These are phyloP conservation scores for Polyporus tsugae DNA, from an alignment of 1,284 basidiomycete genomes.

Conservation along the genomic window DNA sequence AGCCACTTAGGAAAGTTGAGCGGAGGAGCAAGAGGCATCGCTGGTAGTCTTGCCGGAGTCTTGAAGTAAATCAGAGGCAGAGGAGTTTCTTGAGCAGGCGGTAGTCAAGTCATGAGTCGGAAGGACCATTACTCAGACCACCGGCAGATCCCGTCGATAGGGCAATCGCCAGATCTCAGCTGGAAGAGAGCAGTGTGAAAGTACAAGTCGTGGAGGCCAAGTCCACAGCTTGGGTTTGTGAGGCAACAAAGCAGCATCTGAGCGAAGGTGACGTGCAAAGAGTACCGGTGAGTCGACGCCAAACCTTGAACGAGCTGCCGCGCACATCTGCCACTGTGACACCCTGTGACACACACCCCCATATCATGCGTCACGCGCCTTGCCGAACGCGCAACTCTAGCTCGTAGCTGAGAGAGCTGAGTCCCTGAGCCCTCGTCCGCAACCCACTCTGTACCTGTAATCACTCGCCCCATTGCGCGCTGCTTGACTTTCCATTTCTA, in stretches of 20 bases:
- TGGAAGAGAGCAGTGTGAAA: background rate
- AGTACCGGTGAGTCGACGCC: too few relatives aligned
- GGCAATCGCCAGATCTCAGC: background rate
- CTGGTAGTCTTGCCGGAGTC: background rate
- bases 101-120: background rate
- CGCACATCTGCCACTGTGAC: background rate
- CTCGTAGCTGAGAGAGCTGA: too few relatives aligned
- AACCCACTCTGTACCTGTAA: background rate
- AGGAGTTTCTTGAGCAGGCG: background rate
- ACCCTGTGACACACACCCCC: background rate
- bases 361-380: background rate
- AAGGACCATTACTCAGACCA: conserved; percentile 20
- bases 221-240: background rate
- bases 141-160: conserved; percentile 16
- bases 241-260: background rate
- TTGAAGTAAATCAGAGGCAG: background rate
- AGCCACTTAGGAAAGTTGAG: conserved; percentile 92
- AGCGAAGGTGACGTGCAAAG: background rate
- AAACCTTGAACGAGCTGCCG: too few relatives aligned
- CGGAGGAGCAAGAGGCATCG: conserved; percentile 72
- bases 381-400: background rate
- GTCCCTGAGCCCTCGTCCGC: background rate
- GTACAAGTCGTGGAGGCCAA: background rate
- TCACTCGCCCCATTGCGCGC: background rate
- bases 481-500: background rate